Percentiles rank a stretch among this genome's conserved stretches.
Conservation (phyloP, 2,329 filamentous ascomycete species). For the Neurospora crassa region DNA sequence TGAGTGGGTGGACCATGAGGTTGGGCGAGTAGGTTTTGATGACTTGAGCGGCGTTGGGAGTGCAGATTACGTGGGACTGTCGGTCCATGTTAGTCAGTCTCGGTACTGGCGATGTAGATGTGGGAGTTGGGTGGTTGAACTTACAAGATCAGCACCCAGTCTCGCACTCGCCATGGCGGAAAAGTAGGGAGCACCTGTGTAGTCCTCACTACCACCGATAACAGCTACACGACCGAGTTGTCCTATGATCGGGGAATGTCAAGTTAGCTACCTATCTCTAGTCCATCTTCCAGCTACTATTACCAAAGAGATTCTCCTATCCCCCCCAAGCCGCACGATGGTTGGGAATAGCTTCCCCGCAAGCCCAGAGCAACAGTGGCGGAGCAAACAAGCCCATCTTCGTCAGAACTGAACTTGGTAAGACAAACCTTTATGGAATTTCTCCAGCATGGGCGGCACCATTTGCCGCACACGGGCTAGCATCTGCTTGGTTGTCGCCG, state of each 20-base stretch:
- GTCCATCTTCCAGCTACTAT: background rate
- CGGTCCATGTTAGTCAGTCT: constrained; percentile 2
- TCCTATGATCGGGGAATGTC: constrained; percentile 40
- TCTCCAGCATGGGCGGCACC: constrained; percentile 88
- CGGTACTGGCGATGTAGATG: background rate
- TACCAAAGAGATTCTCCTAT: background rate
- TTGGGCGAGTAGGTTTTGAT: constrained; percentile 98
- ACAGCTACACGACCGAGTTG: constrained; percentile 88
- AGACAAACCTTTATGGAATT: constrained; percentile 81
- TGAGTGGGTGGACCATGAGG: constrained; percentile 94
- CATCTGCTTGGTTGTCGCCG: constrained; percentile 62
- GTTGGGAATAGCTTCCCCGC: background rate
- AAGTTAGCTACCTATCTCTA: constrained; percentile 2
- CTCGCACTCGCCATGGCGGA: constrained; percentile 93
- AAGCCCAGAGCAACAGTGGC: background rate
- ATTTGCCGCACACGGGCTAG: constrained; percentile 77
- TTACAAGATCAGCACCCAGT: constrained; percentile 82
- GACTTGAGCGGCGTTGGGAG: constrained; percentile 72
- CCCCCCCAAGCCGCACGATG: background rate
- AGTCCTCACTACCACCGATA: constrained; percentile 91
- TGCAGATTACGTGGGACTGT: constrained; percentile 91
- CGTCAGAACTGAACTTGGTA: background rate
- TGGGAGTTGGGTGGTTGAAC: constrained; percentile 1
- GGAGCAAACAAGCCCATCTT: background rate
- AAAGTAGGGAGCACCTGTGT: constrained; percentile 96